A percentile compares a stretch with the other conserved stretches of the same genome.
These are phyloP conservation scores for Stylosanthes scabra DNA, from an alignment of 331 rosid species.

Conservation along the genomic window DNA sequence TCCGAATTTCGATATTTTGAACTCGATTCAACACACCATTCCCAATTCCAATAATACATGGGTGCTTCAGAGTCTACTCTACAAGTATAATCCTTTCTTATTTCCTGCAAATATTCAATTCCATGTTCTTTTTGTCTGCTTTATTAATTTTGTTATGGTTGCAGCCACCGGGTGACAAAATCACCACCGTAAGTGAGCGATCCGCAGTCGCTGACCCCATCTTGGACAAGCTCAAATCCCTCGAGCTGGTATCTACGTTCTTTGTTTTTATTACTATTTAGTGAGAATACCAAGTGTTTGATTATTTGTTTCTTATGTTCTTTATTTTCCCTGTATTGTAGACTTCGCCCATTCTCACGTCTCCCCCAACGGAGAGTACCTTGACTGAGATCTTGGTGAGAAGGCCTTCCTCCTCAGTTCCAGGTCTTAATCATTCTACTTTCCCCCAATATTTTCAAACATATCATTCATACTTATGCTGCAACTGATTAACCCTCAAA, in stretches of 20 bases:
- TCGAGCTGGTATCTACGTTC: conserved; percentile 61
- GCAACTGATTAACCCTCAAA: conserved; percentile 2
- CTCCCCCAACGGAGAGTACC: conserved; percentile 80
- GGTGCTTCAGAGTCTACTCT: conserved; percentile 87
- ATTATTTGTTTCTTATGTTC: conserved; percentile 3
- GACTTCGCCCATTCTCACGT: conserved; percentile 83
- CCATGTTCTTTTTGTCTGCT: neutral
- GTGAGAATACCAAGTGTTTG: conserved; percentile 5
- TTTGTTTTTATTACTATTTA: neutral
- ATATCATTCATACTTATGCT: conserved; percentile 9
- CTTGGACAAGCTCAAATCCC: conserved; percentile 71
- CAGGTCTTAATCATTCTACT: conserved; percentile 49
- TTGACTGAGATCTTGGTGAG: conserved; percentile 91
- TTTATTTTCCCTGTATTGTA: conserved; percentile 34
- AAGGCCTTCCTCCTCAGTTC: conserved; percentile 72
- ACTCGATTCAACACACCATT: conserved; percentile 9
- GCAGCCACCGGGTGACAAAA: conserved; percentile 68
- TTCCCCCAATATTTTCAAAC: neutral
- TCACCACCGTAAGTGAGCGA: conserved; percentile 82
- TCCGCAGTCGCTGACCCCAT: conserved; percentile 72
- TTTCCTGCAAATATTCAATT: neutral
- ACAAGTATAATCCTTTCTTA: conserved; percentile 50
- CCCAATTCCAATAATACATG: conserved; percentile 43
- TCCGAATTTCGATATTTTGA: neutral
- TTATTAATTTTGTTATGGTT: conserved; percentile 34